phyloP scores from a whole-genome alignment of 371 early-diverging fungal species.

The Apophysomyces trapeziformis region DNA sequence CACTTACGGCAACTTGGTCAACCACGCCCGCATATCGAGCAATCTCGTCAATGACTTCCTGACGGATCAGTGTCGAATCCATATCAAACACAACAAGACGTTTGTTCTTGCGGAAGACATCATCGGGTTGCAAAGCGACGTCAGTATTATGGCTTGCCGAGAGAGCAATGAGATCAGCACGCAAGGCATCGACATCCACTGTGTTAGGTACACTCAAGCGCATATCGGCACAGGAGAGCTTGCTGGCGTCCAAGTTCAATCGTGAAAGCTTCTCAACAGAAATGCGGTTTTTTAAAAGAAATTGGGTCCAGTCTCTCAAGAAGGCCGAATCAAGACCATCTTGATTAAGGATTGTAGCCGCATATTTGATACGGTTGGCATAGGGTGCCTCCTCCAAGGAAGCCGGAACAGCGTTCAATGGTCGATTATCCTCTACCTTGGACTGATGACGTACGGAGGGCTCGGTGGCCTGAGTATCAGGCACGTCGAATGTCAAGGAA shows the following conservation, averaged over 20 bases:
- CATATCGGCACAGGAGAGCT: constrained; percentile 79
- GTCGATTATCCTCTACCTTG: constrained; percentile 21
- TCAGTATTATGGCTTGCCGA: constrained; percentile 76
- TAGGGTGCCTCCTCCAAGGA: constrained; percentile 86
- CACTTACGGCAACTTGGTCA: constrained; percentile 85
- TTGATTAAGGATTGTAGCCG: constrained; percentile 84
- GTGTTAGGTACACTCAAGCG: constrained; percentile 74
- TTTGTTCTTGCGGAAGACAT: constrained; percentile 89
- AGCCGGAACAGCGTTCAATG: constrained; percentile 52
- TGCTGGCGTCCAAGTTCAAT: constrained; percentile 60
- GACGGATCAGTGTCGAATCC: constrained; percentile 97
- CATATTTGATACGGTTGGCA: constrained; percentile 75
- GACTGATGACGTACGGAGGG: constrained; percentile 42
- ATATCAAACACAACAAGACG: constrained; percentile 97
- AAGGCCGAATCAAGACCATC: constrained; percentile 74
- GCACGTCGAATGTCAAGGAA: constrained; percentile 76
- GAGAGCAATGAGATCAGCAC: constrained; percentile 72
- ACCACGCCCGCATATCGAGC: constrained; percentile 91
- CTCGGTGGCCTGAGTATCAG: constrained; percentile 70
- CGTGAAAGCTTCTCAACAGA: constrained; percentile 83
- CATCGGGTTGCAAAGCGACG: constrained; percentile 86
- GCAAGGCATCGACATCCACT: constrained; percentile 63
- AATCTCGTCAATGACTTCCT: constrained; percentile 98
- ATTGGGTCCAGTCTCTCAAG: constrained; percentile 73
- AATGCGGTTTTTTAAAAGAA: constrained; percentile 72